Percentiles rank a stretch among this genome's conserved stretches.
These are phyloP conservation scores for Pisolithus albus DNA, from an alignment of 768 basidiomycete species.

Conservation along the genomic window DNA sequence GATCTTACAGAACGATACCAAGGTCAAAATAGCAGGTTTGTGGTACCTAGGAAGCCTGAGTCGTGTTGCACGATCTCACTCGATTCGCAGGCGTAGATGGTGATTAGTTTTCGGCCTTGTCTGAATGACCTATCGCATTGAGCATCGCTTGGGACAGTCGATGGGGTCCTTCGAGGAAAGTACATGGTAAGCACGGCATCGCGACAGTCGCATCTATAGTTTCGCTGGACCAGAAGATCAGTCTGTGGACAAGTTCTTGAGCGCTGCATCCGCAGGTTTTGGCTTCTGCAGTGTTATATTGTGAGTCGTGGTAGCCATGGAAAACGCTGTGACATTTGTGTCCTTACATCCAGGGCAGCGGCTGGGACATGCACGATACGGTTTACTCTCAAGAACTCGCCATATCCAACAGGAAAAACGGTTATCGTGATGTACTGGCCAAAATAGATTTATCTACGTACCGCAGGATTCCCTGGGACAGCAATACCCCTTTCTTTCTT, in stretches of 20 bases:
- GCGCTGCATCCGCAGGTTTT: conserved; percentile 76
- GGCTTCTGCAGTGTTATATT: conserved; percentile 94
- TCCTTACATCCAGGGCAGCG: conserved; percentile 34
- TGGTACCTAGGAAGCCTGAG: conserved; percentile 6
- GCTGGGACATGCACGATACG: conserved; percentile 89
- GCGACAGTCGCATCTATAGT: neutral
- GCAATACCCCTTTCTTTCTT: conserved; percentile 88
- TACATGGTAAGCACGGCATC: conserved; percentile 55
- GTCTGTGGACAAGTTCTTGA: conserved; percentile 89
- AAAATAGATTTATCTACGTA: conserved; percentile 81
- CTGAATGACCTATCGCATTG: conserved; percentile 3
- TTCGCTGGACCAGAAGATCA: conserved; percentile 26
- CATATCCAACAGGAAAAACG: conserved; percentile 88
- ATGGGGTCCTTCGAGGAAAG: conserved; percentile 93
- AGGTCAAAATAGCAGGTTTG: conserved; percentile 91
- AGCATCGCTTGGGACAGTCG: conserved; percentile 44
- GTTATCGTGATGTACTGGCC: conserved; percentile 86
- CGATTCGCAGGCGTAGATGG: conserved; percentile 55
- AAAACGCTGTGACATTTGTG: neutral
- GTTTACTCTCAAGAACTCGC: conserved; percentile 81
- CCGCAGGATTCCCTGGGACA: conserved; percentile 88
- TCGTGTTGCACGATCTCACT: neutral
- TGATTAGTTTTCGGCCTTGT: conserved; percentile 25
- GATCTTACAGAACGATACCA: conserved; percentile 56
- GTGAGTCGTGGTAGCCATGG: conserved; percentile 40